Evolutionary conservation across 768 basidiomycete species (phyloP).

Genomic region (Amanita rimosa): DNA sequence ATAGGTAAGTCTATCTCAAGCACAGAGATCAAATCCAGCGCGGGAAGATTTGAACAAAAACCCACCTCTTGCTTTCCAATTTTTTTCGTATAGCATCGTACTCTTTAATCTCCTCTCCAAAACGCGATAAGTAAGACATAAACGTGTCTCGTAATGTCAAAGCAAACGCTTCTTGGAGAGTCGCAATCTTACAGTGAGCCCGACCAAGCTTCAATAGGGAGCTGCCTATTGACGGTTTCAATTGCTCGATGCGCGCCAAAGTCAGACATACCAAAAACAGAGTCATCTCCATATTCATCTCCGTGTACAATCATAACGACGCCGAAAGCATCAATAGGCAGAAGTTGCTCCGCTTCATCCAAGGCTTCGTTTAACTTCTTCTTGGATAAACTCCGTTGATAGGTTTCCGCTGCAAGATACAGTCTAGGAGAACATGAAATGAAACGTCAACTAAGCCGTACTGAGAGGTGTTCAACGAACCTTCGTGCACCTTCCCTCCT

Average conservation of each 20-base stretch:
- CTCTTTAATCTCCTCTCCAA: constrained; percentile 70
- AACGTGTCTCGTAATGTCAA: constrained; percentile 66
- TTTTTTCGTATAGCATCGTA: constrained; percentile 78
- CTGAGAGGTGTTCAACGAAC: constrained; percentile 30
- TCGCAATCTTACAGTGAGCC: constrained; percentile 78
- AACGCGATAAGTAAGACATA: constrained; percentile 50
- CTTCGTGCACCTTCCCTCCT: constrained; percentile 60
- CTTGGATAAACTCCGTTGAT: constrained; percentile 62
- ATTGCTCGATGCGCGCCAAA: background rate
- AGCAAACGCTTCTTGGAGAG: constrained; percentile 74
- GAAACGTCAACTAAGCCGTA: no score
- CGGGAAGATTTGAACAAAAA: background rate
- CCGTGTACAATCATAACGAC: constrained; percentile 83
- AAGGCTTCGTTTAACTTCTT: constrained; percentile 57
- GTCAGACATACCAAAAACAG: constrained; percentile 44
- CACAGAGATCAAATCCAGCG: background rate
- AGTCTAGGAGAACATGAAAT: constrained; percentile 38
- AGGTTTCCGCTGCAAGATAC: constrained; percentile 58
- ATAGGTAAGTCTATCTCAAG: constrained; percentile 45
- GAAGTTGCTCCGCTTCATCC: constrained; percentile 57
- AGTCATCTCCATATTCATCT: constrained; percentile 70
- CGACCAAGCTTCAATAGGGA: constrained; percentile 67
- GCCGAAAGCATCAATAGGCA: constrained; percentile 71
- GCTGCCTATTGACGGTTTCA: constrained; percentile 33
- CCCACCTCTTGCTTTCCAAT: constrained; percentile 73